Evolutionary conservation across 257 asterid species (phyloP), one percentile per base, ranked within the genome.

Genomic region (Fraxinus excelsior): DNA sequence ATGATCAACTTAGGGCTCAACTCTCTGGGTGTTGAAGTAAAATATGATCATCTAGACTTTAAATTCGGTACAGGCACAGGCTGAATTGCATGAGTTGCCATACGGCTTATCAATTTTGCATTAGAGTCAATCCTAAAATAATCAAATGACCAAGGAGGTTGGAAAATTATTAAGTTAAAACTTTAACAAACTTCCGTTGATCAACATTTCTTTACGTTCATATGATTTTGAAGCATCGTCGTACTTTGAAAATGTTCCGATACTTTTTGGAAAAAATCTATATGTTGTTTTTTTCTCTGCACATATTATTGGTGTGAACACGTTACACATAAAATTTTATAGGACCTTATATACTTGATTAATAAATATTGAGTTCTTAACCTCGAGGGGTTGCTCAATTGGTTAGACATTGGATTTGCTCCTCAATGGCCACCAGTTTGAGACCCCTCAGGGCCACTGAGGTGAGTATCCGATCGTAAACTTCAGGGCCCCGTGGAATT

Each of bases 61-160:
- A 62, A 62, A 16, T 7, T 64, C 29, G 13, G 60, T 11, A 38
- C 37, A 29, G 21, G 60, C 23, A 53, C 65, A 28, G 3, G 49
- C 31, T n/a, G 60, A 65, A 75, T 38, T 64, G 60, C 35, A 14
- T 42, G 26, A 72, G 62, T 58, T 40, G 29, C 77, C 77, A 73
- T 58, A 19, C 23, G 35, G 32, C 60, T 58, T 16, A 73, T 11
- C 34, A 31, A 19, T 29, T 32, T 25, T 26, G 29, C 58, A 42
- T 73, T 2, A 35, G 35, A 32, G 25, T 62, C 69, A 44, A 4
- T 32, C 42, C n/a, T 13, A 8, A 46, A 46, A 46, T 46, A 46
- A 46, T 0, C n/a, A 46, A 46, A 13, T 46, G 19, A 46, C n/a
- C n/a, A 16, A 14, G n/a, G 58, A 3, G 58, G 14, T 2, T 46